Percentiles rank a stretch among this genome's conserved stretches.
These are phyloP conservation scores for Jatropha curcas DNA, from an alignment of 345 rosid species.

Conservation along the genomic window DNA sequence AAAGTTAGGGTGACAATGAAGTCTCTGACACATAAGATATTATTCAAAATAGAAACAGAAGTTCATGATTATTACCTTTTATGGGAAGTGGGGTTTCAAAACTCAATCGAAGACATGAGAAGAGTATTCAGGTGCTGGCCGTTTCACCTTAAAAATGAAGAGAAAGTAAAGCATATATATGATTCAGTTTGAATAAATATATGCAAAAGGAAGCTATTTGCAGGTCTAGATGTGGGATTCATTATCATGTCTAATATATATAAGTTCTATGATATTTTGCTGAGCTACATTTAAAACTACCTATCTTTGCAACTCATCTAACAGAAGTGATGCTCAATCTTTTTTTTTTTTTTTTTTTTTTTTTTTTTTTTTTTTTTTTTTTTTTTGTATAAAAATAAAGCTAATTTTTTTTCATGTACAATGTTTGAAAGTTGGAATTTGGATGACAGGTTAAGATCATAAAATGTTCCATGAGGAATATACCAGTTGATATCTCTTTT, in stretches of 20 bases:
- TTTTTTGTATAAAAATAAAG: not conserved
- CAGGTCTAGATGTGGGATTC: not conserved
- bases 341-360: too few relatives aligned
- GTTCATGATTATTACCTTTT: too few relatives aligned
- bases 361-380: too few relatives aligned
- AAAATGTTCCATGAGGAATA: slow-evolving; percentile 78
- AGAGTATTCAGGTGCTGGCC: not conserved
- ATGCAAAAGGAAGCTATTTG: not conserved
- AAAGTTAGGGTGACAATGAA: not conserved
- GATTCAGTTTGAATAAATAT: not conserved
- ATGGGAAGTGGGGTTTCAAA: too few relatives aligned
- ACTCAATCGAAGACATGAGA: not conserved
- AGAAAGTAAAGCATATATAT: not conserved
- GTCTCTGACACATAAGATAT: not conserved
- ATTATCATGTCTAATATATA: not conserved
- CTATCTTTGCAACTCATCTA: not conserved
- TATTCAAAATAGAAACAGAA: too few relatives aligned
- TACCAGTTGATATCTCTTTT: slow-evolving; percentile 88
- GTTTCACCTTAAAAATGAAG: not conserved
- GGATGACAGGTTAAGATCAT: slow-evolving; percentile 83
- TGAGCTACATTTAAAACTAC: not conserved
- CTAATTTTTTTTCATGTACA: not conserved
- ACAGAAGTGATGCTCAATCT: not conserved
- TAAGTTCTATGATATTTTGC: not conserved
- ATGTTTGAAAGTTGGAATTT: slow-evolving; percentile 17